A percentile compares a stretch with the other conserved stretches of the same genome.
These are phyloP conservation scores for Bipolaris sorokiniana DNA, from an alignment of 2,329 filamentous ascomycete genomes.

Conservation along the genomic window DNA sequence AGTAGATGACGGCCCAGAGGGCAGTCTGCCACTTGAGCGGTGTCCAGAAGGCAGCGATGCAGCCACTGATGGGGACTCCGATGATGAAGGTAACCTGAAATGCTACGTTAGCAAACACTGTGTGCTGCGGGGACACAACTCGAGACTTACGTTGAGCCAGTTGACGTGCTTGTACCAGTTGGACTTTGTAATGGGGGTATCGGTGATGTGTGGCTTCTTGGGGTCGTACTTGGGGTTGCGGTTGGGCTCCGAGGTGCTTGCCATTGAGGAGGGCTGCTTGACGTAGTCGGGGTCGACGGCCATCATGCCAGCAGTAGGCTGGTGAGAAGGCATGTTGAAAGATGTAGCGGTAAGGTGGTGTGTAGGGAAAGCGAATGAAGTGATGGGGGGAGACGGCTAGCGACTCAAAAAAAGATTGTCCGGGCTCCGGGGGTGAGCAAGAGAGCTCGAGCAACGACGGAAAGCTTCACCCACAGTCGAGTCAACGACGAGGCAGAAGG, in stretches of 20 bases:
- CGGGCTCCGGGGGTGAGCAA: constrained; percentile 11
- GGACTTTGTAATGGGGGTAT: constrained; percentile 75
- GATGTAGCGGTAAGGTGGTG: constrained; percentile 4
- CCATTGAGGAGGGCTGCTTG: constrained; percentile 55
- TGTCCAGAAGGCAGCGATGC: constrained; percentile 79
- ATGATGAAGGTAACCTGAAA: constrained; percentile 84
- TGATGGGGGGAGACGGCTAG: constrained; percentile 20
- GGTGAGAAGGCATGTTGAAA: constrained; percentile 58
- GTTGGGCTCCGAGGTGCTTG: constrained; percentile 60
- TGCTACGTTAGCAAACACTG: constrained; percentile 18
- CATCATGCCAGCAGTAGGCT: constrained; percentile 55
- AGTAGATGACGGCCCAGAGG: constrained; percentile 77
- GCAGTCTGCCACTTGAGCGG: constrained; percentile 75
- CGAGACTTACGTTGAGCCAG: constrained; percentile 77
- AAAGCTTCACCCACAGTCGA: constrained; percentile 30
- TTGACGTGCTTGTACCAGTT: constrained; percentile 96
- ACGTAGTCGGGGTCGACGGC: constrained; percentile 58
- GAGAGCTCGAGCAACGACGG: constrained; percentile 26
- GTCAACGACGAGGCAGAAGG: constrained; percentile 29
- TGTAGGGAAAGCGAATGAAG: constrained; percentile 23
- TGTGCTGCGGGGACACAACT: too few relatives aligned
- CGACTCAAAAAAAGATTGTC: constrained; percentile 23
- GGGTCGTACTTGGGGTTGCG: constrained; percentile 60
- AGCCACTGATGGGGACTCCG: constrained; percentile 75
- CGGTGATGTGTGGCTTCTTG: constrained; percentile 85